Evolutionary conservation across 768 basidiomycete species (phyloP), one percentile per base, ranked within the genome.

Genomic region (Tylopilus rubrobrunneus): DNA sequence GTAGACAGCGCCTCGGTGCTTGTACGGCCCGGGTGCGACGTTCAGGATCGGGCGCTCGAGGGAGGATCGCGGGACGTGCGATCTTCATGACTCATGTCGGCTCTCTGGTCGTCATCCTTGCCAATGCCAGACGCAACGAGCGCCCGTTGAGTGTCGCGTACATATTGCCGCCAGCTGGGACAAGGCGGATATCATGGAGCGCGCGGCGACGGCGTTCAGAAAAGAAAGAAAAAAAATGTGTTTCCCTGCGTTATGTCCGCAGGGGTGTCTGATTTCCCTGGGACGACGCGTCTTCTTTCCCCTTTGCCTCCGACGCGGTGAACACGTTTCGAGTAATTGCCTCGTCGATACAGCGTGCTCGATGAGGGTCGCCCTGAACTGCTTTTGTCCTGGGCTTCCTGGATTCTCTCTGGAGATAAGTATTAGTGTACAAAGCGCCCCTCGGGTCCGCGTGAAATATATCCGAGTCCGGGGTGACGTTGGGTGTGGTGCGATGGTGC

Each of bases 281-380:
- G 36, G 14, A 8, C 25, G 25, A 25, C 25, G 11, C 33, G 11
- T 17, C 36, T 37, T 17, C 36, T 37, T 37, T 15, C 17, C 36
- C 36, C 36, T 15, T 37, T 37, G 5, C 15, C 36, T 15, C 36
- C 36, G 36, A 37, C 17, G 36, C 36, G 36, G 15, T 4, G 21
- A 31, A 33, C 27, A 25, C 48, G 36, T 37, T 19, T 37, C 14
- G 15, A 15, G 29, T 31, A 31, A 31, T 7, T 41, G 62, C 64
- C 64, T 63, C 64, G 64, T 63, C 63, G 57, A 57, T 66, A 49
- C 61, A 49, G 52, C 63, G 44, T 64, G 63, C 5, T 57, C 44
- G 41, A 48, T 39, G 7, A 64, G 62, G 62, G 62, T 65, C 62
- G 48, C 4, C 15, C 4, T 31, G 48, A n/a, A 27, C 47, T 34